Conservation (phyloP, 768 basidiomycete genomes). For the Termitomyces sp. region DNA sequence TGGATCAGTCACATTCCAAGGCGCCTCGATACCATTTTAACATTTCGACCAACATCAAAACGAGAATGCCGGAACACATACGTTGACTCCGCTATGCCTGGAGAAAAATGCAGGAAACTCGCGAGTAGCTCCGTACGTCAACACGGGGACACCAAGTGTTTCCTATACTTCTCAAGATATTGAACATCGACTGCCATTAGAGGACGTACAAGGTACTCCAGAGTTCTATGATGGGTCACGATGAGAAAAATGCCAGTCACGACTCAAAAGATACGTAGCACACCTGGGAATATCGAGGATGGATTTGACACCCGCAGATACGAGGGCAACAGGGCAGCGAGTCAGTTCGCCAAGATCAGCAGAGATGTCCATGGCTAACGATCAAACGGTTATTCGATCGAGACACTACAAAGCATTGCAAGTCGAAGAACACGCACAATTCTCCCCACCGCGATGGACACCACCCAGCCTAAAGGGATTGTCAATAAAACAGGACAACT, state of each 20-base stretch:
- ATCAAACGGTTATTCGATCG: not conserved
- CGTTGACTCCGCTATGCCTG: conserved; percentile 78
- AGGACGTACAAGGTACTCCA: conserved; percentile 68
- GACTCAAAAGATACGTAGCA: conserved; percentile 13
- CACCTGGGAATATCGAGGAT: conserved; percentile 90
- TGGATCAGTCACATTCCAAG: conserved; percentile 72
- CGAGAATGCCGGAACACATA: conserved; percentile 21
- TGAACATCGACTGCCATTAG: not conserved
- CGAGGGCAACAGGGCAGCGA: conserved; percentile 85
- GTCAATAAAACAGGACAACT: not conserved
- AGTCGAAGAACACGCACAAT: conserved; percentile 25
- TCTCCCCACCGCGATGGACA: conserved; percentile 59
- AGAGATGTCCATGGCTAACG: conserved; percentile 86
- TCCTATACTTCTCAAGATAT: conserved; percentile 48
- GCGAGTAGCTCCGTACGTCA: conserved; percentile 67
- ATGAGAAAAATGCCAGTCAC: not conserved
- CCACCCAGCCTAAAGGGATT: conserved; percentile 61
- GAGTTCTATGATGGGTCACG: conserved; percentile 46
- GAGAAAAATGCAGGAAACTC: conserved; percentile 97
- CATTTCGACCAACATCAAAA: not conserved
- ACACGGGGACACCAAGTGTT: conserved; percentile 90
- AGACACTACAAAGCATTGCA: not conserved
- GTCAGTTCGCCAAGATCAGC: conserved; percentile 90
- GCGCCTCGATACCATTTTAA: conserved; percentile 47
- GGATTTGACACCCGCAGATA: conserved; percentile 92